Evolutionary conservation across 2,329 filamentous ascomycete genomes (phyloP).

Genomic region (Juglanconis juglandina): DNA sequence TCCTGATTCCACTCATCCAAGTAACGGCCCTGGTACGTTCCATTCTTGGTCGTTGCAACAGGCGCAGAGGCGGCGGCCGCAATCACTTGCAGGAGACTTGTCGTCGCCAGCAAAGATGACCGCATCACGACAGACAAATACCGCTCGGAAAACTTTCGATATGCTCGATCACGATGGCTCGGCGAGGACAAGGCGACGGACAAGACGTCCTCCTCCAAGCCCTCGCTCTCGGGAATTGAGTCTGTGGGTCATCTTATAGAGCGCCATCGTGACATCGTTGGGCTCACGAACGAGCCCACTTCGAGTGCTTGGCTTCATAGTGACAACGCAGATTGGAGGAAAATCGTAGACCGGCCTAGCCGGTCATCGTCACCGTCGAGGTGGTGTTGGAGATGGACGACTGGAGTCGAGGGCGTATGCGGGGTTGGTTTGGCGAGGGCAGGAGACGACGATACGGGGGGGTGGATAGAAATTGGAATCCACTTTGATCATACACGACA

Average conservation of each 20-base stretch:
- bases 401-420: background rate
- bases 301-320: background rate
- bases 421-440: background rate
- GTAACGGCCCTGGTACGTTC: conserved; percentile 32
- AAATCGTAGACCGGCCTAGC: conserved; percentile 6
- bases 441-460: too few relatives aligned
- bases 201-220: background rate
- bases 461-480: too few relatives aligned
- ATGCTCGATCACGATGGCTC: too few relatives aligned
- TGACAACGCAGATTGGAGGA: conserved; percentile 19
- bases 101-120: conserved; percentile 3
- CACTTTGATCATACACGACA: too few relatives aligned
- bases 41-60: conserved; percentile 26
- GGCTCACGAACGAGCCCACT: background rate
- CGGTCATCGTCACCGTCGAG: background rate
- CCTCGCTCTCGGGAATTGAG: background rate
- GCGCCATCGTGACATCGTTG: background rate
- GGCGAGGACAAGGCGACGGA: background rate
- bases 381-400: background rate
- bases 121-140: conserved; percentile 6
- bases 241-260: background rate
- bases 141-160: background rate
- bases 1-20: conserved; percentile 36
- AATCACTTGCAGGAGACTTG: background rate
- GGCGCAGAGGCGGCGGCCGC: background rate